phyloP scores from a whole-genome alignment of 2,329 filamentous ascomycete genomes.

The Colletotrichum sojae region DNA sequence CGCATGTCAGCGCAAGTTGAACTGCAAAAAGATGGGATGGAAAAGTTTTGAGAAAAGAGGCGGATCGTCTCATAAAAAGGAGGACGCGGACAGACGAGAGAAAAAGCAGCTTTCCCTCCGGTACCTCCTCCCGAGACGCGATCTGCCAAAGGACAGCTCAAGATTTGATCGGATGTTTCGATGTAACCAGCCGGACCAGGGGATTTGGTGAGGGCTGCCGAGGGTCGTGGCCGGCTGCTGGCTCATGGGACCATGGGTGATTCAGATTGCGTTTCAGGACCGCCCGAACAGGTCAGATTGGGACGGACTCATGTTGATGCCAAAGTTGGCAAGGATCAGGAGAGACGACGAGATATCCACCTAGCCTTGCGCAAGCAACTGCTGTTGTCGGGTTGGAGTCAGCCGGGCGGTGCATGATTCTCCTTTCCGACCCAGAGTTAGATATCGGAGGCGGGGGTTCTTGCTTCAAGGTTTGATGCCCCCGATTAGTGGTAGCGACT shows the following conservation, averaged over 20 bases:
- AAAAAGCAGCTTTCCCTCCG: neutral
- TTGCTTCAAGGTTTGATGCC: too few relatives aligned
- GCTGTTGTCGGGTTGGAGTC: too few relatives aligned
- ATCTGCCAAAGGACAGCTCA: neutral
- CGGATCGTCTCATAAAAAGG: constrained; percentile 9
- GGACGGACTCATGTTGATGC: neutral
- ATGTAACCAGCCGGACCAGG: constrained; percentile 1
- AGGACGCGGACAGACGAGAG: neutral
- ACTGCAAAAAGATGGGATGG: constrained; percentile 18
- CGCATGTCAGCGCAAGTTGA: too few relatives aligned
- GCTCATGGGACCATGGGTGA: neutral
- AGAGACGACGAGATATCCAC: too few relatives aligned
- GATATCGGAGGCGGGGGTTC: too few relatives aligned
- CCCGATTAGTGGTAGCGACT: too few relatives aligned
- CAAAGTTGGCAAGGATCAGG: neutral
- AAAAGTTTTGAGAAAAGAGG: neutral
- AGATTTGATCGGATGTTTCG: constrained; percentile 27
- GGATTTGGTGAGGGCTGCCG: neutral
- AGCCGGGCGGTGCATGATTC: too few relatives aligned
- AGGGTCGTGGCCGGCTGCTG: neutral
- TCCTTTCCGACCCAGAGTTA: too few relatives aligned
- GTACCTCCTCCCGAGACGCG: neutral
- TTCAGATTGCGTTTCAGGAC: constrained; percentile 31
- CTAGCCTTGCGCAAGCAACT: too few relatives aligned
- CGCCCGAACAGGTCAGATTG: constrained; percentile 17